A percentile compares a stretch with the other conserved stretches of the same genome.
phyloP scores from a whole-genome alignment of 1,139 yeast genomes.

The Yamadazyma atmosphaerica region DNA sequence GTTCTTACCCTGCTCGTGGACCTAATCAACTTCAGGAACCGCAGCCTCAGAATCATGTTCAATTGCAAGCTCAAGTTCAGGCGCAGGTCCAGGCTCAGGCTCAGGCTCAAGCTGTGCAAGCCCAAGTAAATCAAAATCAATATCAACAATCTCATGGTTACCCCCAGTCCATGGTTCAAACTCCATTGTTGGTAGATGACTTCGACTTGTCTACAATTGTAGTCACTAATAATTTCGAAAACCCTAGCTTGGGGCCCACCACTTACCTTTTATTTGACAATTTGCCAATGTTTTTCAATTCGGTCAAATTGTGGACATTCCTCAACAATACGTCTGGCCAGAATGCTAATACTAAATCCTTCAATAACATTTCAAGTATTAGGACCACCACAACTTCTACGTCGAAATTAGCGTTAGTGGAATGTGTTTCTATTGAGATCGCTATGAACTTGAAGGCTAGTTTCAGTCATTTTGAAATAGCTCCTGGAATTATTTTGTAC shows the following conservation, averaged over 20 bases:
- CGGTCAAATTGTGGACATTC: constrained; percentile 35
- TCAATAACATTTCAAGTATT: constrained; percentile 40
- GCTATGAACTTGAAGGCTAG: constrained; percentile 78
- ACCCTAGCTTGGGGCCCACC: constrained; percentile 73
- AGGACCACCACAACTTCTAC: constrained; percentile 49
- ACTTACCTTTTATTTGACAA: constrained; percentile 75
- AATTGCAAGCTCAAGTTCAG: constrained; percentile 6
- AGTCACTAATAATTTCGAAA: constrained; percentile 63
- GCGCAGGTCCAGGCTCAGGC: constrained; percentile 9
- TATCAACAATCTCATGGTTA: constrained; percentile 8
- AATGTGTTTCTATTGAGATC: constrained; percentile 66
- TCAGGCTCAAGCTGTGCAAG: constrained; percentile 2
- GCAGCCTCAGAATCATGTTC: constrained; percentile 12
- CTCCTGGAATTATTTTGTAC: constrained; percentile 66
- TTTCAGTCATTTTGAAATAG: constrained; percentile 78
- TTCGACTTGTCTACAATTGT: constrained; percentile 45
- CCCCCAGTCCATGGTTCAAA: constrained; percentile 4
- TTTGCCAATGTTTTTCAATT: constrained; percentile 53
- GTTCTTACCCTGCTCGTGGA: neutral
- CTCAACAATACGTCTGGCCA: constrained; percentile 29
- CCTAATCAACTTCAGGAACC: neutral
- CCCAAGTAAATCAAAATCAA: constrained; percentile 4
- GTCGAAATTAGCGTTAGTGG: constrained; percentile 61
- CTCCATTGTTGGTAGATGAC: constrained; percentile 52
- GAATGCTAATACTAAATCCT: constrained; percentile 16